Conservation (phyloP, 371 early-diverging fungal genomes). For the Mortierella sp. region DNA sequence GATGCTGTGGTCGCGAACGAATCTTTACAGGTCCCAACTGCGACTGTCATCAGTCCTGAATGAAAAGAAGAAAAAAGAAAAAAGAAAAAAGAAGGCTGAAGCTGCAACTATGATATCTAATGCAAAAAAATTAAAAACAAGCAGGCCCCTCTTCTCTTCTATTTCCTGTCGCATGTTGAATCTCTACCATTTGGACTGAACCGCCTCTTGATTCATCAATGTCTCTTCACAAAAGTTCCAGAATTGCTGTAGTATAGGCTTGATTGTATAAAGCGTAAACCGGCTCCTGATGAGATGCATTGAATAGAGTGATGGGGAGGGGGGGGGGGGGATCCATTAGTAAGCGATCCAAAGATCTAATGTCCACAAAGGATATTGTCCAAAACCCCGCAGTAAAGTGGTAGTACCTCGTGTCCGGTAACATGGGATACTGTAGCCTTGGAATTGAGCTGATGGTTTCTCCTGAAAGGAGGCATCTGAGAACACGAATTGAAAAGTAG, state of each 20-base stretch:
- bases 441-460: slow-evolving; percentile 71
- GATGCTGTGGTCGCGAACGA: too few relatives aligned
- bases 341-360: too few relatives aligned
- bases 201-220: slow-evolving; percentile 16
- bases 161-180: background rate
- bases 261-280: slow-evolving; percentile 36
- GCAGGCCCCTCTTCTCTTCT: background rate
- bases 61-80: background rate
- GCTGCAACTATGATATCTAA: too few relatives aligned
- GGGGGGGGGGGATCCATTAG: too few relatives aligned
- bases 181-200: background rate
- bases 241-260: slow-evolving; percentile 29
- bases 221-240: slow-evolving; percentile 48
- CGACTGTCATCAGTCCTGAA: too few relatives aligned
- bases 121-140: too few relatives aligned
- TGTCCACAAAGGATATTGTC: too few relatives aligned
- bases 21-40: too few relatives aligned
- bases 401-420: slow-evolving; percentile 68
- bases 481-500: slow-evolving; percentile 66
- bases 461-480: slow-evolving; percentile 67
- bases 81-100: background rate
- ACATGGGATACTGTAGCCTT: slow-evolving; percentile 69
- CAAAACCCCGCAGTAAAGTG: too few relatives aligned
- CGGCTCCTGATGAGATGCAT: slow-evolving; percentile 17
- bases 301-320: too few relatives aligned